Conservation (phyloP, 164 flowering plant species). For the Santalum album region DNA sequence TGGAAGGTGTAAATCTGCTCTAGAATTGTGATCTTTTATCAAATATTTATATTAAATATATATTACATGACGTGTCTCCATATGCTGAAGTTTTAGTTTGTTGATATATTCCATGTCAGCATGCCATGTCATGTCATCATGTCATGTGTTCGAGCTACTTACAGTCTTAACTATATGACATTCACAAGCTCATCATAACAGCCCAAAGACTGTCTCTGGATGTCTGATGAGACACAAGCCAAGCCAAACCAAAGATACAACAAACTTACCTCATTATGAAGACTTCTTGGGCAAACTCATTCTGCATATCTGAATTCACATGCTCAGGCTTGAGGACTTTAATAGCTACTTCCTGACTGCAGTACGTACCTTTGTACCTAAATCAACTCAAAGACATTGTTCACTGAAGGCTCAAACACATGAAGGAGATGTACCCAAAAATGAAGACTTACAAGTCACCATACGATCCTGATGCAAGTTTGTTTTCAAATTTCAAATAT, state of each 20-base stretch:
- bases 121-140: too few species aligned
- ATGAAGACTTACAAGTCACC: slow-evolving; percentile 3
- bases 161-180: too few species aligned
- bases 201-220: too few species aligned
- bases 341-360: slow-evolving; percentile 2
- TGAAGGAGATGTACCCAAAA: not conserved
- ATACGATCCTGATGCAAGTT: slow-evolving; percentile 3
- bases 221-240: not conserved
- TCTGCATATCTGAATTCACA: not conserved
- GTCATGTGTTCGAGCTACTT: too few species aligned
- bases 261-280: slow-evolving; percentile 4
- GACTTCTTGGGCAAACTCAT: slow-evolving; percentile 4
- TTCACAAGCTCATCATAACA: too few species aligned
- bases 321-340: not conserved
- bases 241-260: not conserved
- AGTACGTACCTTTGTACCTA: slow-evolving; percentile 1
- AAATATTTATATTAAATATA: too few species aligned
- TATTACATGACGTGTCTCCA: too few species aligned
- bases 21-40: too few species aligned
- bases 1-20: too few species aligned
- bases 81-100: too few species aligned
- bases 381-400: not conserved
- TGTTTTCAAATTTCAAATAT: not conserved
- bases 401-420: not conserved
- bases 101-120: too few species aligned